A percentile compares a stretch with the other conserved stretches of the same genome.
These are phyloP conservation scores for Phragmites australis DNA, from an alignment of 176 grass and related monocot genomes.

Conservation along the genomic window DNA sequence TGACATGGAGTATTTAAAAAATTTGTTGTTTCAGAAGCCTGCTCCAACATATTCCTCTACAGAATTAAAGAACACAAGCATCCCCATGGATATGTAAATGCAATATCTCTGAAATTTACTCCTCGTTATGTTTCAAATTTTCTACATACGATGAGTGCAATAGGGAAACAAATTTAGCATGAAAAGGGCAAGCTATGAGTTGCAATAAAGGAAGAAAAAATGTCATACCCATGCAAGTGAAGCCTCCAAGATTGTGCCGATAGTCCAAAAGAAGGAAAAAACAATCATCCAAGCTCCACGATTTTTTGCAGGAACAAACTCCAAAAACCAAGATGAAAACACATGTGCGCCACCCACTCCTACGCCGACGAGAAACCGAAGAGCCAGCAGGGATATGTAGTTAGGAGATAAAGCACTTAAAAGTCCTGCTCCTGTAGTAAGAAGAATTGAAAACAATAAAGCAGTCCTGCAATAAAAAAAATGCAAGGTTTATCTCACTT, in stretches of 20 bases:
- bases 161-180: no score
- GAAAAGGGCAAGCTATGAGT: no score
- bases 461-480: constrained; percentile 50
- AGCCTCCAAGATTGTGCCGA: constrained; percentile 67
- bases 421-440: constrained; percentile 62
- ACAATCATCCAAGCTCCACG: constrained; percentile 62
- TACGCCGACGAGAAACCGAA: constrained; percentile 65
- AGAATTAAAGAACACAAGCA: not conserved
- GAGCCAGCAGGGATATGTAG: constrained; percentile 49
- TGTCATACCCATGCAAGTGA: constrained; percentile 75
- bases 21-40: not conserved
- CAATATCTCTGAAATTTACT: not conserved
- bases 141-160: no score
- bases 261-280: constrained; percentile 62
- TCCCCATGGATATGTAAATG: not conserved
- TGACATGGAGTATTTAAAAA: no score
- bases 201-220: not conserved
- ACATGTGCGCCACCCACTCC: constrained; percentile 64
- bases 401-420: constrained; percentile 62
- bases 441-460: constrained; percentile 55
- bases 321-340: constrained; percentile 77
- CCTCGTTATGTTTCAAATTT: no score
- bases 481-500: not conserved
- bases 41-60: not conserved
- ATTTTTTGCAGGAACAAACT: constrained; percentile 67